Evolutionary conservation across 2,329 filamentous ascomycete species (phyloP), one percentile per base, ranked within the genome.

Genomic region (Curvularia sp.): DNA sequence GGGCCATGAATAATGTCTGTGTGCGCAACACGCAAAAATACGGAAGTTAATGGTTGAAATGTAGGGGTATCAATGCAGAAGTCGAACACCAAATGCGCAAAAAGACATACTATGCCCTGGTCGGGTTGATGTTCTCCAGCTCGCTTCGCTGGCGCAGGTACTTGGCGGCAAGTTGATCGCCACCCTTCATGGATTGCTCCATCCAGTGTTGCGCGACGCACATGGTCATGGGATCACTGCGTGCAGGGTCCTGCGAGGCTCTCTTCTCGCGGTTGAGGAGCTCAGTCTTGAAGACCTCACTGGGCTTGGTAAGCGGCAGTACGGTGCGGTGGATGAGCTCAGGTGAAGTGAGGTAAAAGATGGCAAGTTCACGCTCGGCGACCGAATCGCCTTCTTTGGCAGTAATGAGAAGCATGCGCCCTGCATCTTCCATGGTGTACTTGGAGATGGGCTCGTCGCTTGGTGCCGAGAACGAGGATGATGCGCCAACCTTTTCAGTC

Each of bases 161-260:
- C 74, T 89, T 90, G 73, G 87, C 89, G 19, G 94, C 94, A 66
- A 96, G 81, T 71, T 90, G 86, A 74, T 98, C 94, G 1, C 93
- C 93, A n/a, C 93, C 93, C 53, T 86, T 85, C 68, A 92, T 90
- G 36, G 91, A 93, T 65, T 91, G 83, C 79, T 94, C 92, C 93
- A 98, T 97, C 93, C 94, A 98, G 81, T 98, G 94, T 78, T 96
- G 88, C 9, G 94, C 94, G 56, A 97, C 87, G 70, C 93, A 97
- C 91, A 98, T 95, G 41, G 93, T 87, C 53, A 89, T 89, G 1
- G 92, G 91, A 74, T 97, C 92, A 59, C 89, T 93, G 65, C 92
- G 83, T 53, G 81, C 78, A 15, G 84, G 82, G 68, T 89, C 86
- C 52, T 84, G 81, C 39, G 84, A 66, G 5, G 74, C 84, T 63